Base-by-base conservation (phyloP, 208 protist genomes). In the Acanthamoeba castellanii region DNA sequence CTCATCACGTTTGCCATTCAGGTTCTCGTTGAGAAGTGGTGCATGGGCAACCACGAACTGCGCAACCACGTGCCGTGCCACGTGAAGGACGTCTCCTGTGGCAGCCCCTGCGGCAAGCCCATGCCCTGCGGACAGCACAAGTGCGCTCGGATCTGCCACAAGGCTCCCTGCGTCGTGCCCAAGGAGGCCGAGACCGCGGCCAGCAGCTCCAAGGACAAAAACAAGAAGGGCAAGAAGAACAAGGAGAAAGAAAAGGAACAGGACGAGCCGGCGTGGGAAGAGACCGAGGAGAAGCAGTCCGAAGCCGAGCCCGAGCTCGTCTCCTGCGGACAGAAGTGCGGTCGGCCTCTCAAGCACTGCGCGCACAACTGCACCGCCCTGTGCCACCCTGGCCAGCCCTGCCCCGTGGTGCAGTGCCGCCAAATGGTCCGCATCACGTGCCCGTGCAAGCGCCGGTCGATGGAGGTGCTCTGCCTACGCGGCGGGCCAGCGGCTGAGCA, bases 31-130 rank as follows among this genome's bases (percentile, higher is more conserved):
- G 70, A 95, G n/a, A 95, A 95, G 74, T 84, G 93, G 66, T 97
- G 96, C 95, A 76, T 85, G 20, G 95, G 96, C 61, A 92, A 95
- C 37, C 96, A 97, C 52, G 89, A 96, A 47, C n/a, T 97, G 25
- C 72, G 89, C 52, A 95, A 87, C 20, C 85, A 95, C 50, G 90
- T 97, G 7, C 95, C 92, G 27, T 97, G 96, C 85, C 55, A 92
- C 42, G 92, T 95, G 3, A 89, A 59, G 8, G 95, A 96, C 42
- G 55, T 88, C 25, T 94, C 74, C n/a, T 94, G 91, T 34, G 72
- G 91, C 42, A 32, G 42, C 27, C 50, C 70, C 9, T 97, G 96
- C 76, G 95, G 95, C 25, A 97, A 97, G 72, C 74, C 59, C 11
- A 64, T 97, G 32, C 66, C 85, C 18, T 97, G 96, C 66, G 70